Base-by-base conservation (phyloP, 116 monocot species). In the Trichopus zeylanicus region DNA sequence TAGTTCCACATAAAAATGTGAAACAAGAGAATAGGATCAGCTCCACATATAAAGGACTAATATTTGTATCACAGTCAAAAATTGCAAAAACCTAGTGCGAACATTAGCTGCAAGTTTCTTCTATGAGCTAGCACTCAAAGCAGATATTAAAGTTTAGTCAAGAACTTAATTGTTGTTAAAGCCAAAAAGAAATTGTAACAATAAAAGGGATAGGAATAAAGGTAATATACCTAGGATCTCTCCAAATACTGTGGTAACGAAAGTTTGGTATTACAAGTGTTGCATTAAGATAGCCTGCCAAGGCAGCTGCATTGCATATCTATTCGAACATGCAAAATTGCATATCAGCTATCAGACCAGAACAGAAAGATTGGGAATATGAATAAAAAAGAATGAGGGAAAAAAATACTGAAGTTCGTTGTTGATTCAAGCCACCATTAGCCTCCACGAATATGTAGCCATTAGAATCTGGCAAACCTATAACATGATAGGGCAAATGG, bases 361-460 rank as follows among this genome's bases (percentile, higher is more conserved):
- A 16, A 55, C 18, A 25, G 8, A 31, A 15, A 60, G 25, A 24
- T 13, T 5, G 16, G 39, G 7, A 38, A 9, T 39, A 16, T 24
- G 1, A 10, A 21, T 22, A 51, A 23, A 73, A 19, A 18, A 34
- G 54, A 16, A 54, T 2, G 18, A n/a, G 5, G 22, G 26, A 70
- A 64, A 26, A 34, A 18, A 79, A 26, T 62, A 93, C 98, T 59
- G 92, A 92, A 29, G 80, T 83, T 19, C 98, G 51, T 64, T 99
- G 92, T 52, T 99, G 98, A 83, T 99, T 99, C 66, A 92, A 74
- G 55, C 99, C 92, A 72, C 92, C 92, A 77, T 99, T 99, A 65
- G 99, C 92, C 70, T 92, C 92, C 56, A 92, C 67, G 65, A 77
- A 86, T 63, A 92, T 78, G 73, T 92, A 99, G 63, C 99, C 88